Evolutionary conservation across 1,139 yeast species (phyloP), one percentile per base, ranked within the genome.

Genomic region (Groenewaldozyma auringiensis): DNA sequence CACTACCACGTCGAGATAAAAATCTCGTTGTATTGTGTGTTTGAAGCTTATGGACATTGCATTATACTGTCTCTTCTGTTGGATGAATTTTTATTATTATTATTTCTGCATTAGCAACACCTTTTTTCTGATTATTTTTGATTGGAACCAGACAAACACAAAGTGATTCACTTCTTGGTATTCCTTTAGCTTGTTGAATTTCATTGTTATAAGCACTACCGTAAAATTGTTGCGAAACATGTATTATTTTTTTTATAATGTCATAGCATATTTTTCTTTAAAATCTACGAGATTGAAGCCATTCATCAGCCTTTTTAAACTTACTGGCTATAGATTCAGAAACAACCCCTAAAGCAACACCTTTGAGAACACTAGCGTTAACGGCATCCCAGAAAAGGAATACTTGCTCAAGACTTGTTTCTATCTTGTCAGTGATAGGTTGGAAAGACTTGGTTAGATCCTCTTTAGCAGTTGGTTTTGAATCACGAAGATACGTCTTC

Each of bases 401-500:
- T 45, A 76, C 76, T 40, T 65, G 56, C 3, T 62, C 57, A 43
- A 79, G 65, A 54, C 77, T 82, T 1, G 53, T 54, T 29, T 65
- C 58, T 16, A 76, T 54, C 38, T 63, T 58, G 11, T 25, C 29
- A 1, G 52, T 50, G 1, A 69, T 56, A 45, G 59, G 62, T 35
- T 58, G 58, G 48, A 64, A 63, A 55, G 54, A 50, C 14, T 44
- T 44, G 11, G 43, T 41, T 17, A 58, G 48, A 2, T 55, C 44
- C 9, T 44, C 49, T 18, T 46, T 51, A 32, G 53, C 50, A 8
- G 47, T 47, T 9, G 49, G 50, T 2, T 50, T 47, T 8, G 56
- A 45, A 34, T 62, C 61, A 41, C 65, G 71, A 22, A 69, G 59
- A 45, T 66, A 69, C 18, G 61, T 54, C 51, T 63, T 67, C 40